These are phyloP conservation scores for Ulota crispa DNA, from an alignment of 225 moss, liverwort and hornwort genomes.

Conservation along the genomic window DNA sequence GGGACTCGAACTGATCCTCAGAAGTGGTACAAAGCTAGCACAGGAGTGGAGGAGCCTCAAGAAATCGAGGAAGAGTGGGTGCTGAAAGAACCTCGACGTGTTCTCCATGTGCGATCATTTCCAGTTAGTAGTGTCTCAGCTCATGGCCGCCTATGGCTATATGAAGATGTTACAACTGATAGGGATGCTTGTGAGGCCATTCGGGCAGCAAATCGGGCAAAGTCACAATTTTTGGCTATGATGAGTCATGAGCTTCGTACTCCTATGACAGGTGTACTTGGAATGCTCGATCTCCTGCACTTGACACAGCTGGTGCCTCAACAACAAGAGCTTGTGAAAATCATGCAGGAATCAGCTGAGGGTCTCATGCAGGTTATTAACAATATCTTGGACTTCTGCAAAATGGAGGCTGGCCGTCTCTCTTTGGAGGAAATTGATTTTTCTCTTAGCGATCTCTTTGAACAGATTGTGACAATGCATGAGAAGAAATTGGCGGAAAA, in stretches of 20 bases:
- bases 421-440: conserved; percentile 88
- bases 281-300: conserved; percentile 87
- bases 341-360: conserved; percentile 96
- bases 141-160: conserved; percentile 94
- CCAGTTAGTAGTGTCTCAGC: conserved; percentile 71
- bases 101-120: conserved; percentile 85
- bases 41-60: conserved; percentile 57
- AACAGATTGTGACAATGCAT: conserved; percentile 68
- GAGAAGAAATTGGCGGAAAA: conserved; percentile 64
- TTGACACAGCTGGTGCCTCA: conserved; percentile 68
- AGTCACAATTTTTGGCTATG: conserved; percentile 95
- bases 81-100: conserved; percentile 67
- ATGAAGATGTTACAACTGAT: conserved; percentile 73
- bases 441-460: conserved; percentile 69
- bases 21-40: conserved; percentile 50
- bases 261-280: conserved; percentile 97
- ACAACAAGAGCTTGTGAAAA: conserved; percentile 73
- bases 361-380: conserved; percentile 94
- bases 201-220: conserved; percentile 69
- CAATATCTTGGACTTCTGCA: conserved; percentile 90
- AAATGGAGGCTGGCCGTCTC: conserved; percentile 90
- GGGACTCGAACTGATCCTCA: conserved; percentile 82
- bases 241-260: conserved; percentile 98
- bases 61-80: conserved; percentile 94
- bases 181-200: conserved; percentile 78